These are phyloP conservation scores for Fusarium sp. DNA, from an alignment of 2,329 filamentous ascomycete species.

Conservation along the genomic window DNA sequence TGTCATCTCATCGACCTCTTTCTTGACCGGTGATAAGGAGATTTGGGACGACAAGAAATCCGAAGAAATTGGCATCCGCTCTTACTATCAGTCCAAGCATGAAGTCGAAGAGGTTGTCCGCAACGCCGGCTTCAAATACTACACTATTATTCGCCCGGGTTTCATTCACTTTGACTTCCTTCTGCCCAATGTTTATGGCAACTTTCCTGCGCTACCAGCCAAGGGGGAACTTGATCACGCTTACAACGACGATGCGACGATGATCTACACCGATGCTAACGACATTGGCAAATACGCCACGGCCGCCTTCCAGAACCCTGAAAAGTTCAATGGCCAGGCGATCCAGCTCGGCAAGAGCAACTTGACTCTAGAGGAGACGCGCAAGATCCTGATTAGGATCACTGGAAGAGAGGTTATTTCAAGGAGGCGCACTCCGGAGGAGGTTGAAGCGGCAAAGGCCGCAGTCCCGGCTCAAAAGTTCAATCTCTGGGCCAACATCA, in stretches of 20 bases:
- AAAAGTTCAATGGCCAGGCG: slow-evolving; percentile 46
- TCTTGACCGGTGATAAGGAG: slow-evolving; percentile 25
- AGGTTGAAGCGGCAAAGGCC: slow-evolving; percentile 8
- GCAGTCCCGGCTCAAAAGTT: slow-evolving; percentile 12
- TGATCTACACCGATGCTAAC: slow-evolving; percentile 45
- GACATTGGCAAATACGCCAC: slow-evolving; percentile 51
- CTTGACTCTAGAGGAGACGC: slow-evolving; percentile 46
- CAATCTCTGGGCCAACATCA: slow-evolving; percentile 23
- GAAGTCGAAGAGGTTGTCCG: slow-evolving; percentile 50
- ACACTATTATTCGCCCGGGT: slow-evolving; percentile 50
- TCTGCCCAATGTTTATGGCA: slow-evolving; percentile 31
- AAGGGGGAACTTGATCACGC: slow-evolving; percentile 45
- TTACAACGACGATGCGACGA: slow-evolving; percentile 29
- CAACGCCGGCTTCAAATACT: slow-evolving; percentile 42
- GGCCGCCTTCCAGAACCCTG: slow-evolving; percentile 47
- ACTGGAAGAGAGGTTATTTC: slow-evolving; percentile 46
- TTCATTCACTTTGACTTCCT: slow-evolving; percentile 47
- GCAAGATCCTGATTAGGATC: slow-evolving; percentile 44
- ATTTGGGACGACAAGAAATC: slow-evolving; percentile 41
- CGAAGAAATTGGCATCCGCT: slow-evolving; percentile 22
- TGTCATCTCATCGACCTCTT: slow-evolving; percentile 44
- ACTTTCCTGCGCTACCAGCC: slow-evolving; percentile 46
- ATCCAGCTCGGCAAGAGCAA: slow-evolving; percentile 48
- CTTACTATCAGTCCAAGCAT: slow-evolving; percentile 54
- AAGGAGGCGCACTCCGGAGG: slow-evolving; percentile 24